phyloP scores from a whole-genome alignment of 2,329 filamentous ascomycete genomes.

The Atkinsonella hypoxylon region DNA sequence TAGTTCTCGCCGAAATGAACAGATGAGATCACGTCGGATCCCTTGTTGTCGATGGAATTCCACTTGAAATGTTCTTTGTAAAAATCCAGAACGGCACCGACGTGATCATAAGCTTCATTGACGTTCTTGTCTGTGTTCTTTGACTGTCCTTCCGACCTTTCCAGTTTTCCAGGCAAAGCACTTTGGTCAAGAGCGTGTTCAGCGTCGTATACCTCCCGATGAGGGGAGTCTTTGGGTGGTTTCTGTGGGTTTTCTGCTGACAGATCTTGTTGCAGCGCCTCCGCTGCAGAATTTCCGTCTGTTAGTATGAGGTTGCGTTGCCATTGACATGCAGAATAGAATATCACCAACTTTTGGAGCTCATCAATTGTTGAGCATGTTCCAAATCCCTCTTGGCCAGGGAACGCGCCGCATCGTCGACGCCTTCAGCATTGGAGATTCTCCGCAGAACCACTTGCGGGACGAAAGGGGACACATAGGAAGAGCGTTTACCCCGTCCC shows the following conservation, averaged over 20 bases:
- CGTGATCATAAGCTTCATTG: slow-evolving; percentile 38
- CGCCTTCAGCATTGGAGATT: slow-evolving; percentile 24
- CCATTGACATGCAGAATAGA: neutral
- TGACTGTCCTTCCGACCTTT: slow-evolving; percentile 31
- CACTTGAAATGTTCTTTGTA: slow-evolving; percentile 37
- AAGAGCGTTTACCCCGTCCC: slow-evolving; percentile 12
- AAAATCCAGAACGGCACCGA: slow-evolving; percentile 36
- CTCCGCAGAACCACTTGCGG: slow-evolving; percentile 26
- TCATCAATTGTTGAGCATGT: slow-evolving; percentile 23
- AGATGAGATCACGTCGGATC: slow-evolving; percentile 36
- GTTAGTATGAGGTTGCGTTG: neutral
- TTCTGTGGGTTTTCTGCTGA: slow-evolving; percentile 6
- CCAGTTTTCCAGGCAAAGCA: slow-evolving; percentile 29
- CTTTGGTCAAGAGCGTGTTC: slow-evolving; percentile 23
- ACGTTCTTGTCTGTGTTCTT: slow-evolving; percentile 28
- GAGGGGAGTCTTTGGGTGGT: slow-evolving; percentile 16
- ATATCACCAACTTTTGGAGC: slow-evolving; percentile 10
- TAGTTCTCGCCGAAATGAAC: slow-evolving; percentile 39
- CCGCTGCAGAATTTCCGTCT: neutral
- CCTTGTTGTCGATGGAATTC: slow-evolving; percentile 39
- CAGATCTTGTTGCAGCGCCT: neutral
- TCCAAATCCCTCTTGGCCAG: slow-evolving; percentile 27
- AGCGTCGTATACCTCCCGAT: slow-evolving; percentile 34
- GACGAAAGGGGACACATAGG: slow-evolving; percentile 21
- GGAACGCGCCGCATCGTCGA: slow-evolving; percentile 25